A percentile compares a stretch with the other conserved stretches of the same genome.
Conservation (phyloP, 192 early-diverging fungal genomes). For the Entomortierella lignicola region DNA sequence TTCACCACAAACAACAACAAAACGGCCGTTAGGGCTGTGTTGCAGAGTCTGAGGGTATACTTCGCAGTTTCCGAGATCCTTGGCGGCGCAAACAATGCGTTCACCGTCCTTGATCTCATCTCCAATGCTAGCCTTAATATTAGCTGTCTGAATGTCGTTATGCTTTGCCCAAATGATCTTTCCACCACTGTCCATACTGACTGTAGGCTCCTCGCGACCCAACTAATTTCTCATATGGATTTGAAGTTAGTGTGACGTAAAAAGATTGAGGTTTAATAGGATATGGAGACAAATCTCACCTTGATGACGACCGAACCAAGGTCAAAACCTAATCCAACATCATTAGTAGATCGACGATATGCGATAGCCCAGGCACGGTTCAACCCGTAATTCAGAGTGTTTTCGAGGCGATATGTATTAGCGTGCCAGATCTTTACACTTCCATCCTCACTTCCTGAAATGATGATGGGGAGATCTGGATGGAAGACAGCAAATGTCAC, state of each 20-base stretch:
- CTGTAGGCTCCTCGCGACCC: constrained; percentile 95
- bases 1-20: constrained; percentile 99
- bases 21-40: constrained; percentile 96
- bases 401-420: constrained; percentile 96
- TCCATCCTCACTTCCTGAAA: constrained; percentile 96
- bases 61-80: constrained; percentile 99
- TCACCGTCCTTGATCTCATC: constrained; percentile 95
- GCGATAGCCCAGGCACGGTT: constrained; percentile 96
- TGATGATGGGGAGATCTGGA: constrained; percentile 95
- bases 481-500: constrained; percentile 93
- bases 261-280: too few species aligned
- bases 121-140: constrained; percentile 87
- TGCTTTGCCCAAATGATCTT: constrained; percentile 99
- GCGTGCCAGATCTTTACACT: constrained; percentile 97
- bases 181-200: constrained; percentile 96
- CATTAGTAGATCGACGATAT: constrained; percentile 88
- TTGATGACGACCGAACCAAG: constrained; percentile 96
- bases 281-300: constrained; percentile 17
- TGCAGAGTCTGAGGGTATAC: constrained; percentile 95
- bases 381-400: constrained; percentile 97
- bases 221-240: constrained; percentile 51
- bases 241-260: not conserved
- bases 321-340: constrained; percentile 96
- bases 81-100: constrained; percentile 82
- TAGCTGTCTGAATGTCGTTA: constrained; percentile 95